phyloP scores from a whole-genome alignment of 257 asterid species.

The Hygrophila difformis region DNA sequence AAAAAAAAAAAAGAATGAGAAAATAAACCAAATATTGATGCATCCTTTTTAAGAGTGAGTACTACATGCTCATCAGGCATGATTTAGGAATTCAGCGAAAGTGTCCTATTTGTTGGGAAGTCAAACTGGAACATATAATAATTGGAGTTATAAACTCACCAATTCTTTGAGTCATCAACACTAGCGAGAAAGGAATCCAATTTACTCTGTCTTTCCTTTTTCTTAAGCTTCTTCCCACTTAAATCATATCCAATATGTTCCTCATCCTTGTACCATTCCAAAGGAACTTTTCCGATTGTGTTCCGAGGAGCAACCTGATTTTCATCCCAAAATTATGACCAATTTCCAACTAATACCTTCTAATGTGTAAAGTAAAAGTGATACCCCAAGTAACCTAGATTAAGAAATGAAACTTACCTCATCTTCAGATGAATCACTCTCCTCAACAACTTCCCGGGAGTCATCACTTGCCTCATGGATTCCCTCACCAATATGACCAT shows the following conservation, averaged over 20 bases:
- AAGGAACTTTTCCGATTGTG: constrained; percentile 84
- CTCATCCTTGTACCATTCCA: constrained; percentile 85
- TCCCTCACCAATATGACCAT: constrained; percentile 10
- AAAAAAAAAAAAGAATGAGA: constrained; percentile 9
- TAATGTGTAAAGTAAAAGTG: background rate
- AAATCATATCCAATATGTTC: constrained; percentile 90
- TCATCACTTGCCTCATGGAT: constrained; percentile 32
- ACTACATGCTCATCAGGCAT: background rate
- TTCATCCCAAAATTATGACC: constrained; percentile 6
- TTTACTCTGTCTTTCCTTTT: constrained; percentile 70
- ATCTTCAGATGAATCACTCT: constrained; percentile 83
- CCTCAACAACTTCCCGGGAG: constrained; percentile 41
- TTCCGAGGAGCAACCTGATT: constrained; percentile 84
- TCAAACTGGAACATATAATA: background rate
- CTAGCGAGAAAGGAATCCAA: constrained; percentile 71
- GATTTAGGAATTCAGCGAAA: background rate
- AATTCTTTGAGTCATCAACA: constrained; percentile 68
- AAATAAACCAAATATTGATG: no score
- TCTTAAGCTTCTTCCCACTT: constrained; percentile 88
- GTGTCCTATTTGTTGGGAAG: background rate
- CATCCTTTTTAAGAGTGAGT: no score
- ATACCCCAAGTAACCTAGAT: constrained; percentile 4
- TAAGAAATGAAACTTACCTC: constrained; percentile 39
- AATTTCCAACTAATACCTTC: background rate
- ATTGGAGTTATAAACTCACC: constrained; percentile 38